Evolutionary conservation across 306 rosid species (phyloP), one percentile per base, ranked within the genome.

Genomic region (Vicia faba): DNA sequence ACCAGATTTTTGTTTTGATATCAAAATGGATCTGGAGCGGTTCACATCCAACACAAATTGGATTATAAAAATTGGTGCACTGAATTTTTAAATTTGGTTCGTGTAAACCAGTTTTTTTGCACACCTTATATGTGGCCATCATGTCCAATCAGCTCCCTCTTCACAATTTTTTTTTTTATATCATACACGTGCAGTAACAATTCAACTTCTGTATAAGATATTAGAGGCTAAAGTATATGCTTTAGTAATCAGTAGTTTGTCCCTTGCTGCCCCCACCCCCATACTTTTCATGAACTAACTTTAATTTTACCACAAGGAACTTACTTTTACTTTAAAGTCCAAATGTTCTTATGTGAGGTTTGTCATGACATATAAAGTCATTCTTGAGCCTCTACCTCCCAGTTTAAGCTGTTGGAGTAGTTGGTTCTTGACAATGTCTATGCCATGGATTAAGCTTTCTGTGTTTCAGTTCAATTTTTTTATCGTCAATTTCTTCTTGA

Each of bases 281-380:
- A 18, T 23, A 14, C 53, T 16, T 58, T 33, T 8, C 14, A 51
- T 68, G 25, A 68, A 54, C 39, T 54, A 38, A 68, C 39, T 53
- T 54, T 23, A 51, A 8, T 15, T 55, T 56, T 20, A 55, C 12
- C 41, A 10, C 8, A 36, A 14, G 54, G 40, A 7, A 45, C 54
- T 48, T 48, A 45, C 25, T 48, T 48, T 15, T 48, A 48, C 74
- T 38, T 28, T 28, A 3, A 55, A 38, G 31, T 16, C 19, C 33
- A 4, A 14, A 12, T 16, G 43, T 57, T 57, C 18, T 69, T 15
- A 45, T 39, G 33, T 36, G 62, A 53, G 16, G 14, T 53, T 54
- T 38, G 43, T 55, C 12, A n/a, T 25, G 16, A 50, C 36, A 18
- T 49, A 66, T 16, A 15, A 48, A 49, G 43, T 12, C 26, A 41